phyloP scores from a whole-genome alignment of 768 basidiomycete species.

The Suillus brevipes region DNA sequence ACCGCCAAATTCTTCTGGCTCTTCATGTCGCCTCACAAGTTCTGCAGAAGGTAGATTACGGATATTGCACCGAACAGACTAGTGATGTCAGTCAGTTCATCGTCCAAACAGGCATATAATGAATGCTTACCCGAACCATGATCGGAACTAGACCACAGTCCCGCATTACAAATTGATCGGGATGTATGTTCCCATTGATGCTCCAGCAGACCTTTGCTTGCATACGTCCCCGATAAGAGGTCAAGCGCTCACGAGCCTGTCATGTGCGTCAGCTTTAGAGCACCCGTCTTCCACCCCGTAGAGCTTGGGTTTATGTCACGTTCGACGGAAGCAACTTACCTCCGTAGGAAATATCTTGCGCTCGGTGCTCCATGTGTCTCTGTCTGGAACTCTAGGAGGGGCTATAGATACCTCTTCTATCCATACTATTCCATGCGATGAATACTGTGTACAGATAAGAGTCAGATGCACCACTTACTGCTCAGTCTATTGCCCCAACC shows the following conservation, averaged over 20 bases:
- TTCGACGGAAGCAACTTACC: slow-evolving; percentile 43
- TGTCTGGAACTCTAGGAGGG: slow-evolving; percentile 84
- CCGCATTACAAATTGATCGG: slow-evolving; percentile 63
- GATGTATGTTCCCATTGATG: slow-evolving; percentile 63
- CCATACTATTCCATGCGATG: slow-evolving; percentile 62
- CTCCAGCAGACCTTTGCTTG: slow-evolving; percentile 84
- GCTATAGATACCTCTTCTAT: slow-evolving; percentile 84
- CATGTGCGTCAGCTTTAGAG: background rate
- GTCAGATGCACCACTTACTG: slow-evolving; percentile 51
- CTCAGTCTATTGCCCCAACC: slow-evolving; percentile 84
- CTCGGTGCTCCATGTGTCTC: slow-evolving; percentile 71
- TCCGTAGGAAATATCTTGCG: slow-evolving; percentile 86
- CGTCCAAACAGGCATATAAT: background rate
- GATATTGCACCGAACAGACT: slow-evolving; percentile 95
- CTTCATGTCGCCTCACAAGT: slow-evolving; percentile 88
- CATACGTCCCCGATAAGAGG: slow-evolving; percentile 91
- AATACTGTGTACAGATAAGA: slow-evolving; percentile 13
- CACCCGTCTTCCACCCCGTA: background rate
- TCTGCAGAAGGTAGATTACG: slow-evolving; percentile 80
- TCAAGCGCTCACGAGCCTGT: slow-evolving; percentile 90
- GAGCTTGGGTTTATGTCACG: background rate
- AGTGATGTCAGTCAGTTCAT: slow-evolving; percentile 7
- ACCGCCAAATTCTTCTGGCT: slow-evolving; percentile 97
- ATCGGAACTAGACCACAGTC: slow-evolving; percentile 94
- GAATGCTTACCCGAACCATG: slow-evolving; percentile 88